Base-by-base conservation (phyloP, 1,139 yeast genomes). In the Protomyces arabidopsidicola region DNA sequence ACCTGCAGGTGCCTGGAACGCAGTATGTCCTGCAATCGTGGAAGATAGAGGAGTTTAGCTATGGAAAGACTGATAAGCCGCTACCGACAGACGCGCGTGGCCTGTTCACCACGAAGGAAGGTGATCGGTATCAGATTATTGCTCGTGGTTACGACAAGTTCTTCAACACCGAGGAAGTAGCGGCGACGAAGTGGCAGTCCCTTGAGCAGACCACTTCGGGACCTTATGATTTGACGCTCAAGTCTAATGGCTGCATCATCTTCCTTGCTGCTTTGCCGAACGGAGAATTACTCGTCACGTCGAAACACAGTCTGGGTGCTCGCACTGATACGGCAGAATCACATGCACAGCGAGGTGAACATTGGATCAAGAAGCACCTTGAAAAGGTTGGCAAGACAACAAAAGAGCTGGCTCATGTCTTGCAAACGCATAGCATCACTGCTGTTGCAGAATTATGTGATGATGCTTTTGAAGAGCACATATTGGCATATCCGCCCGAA, bases 361-460 rank as follows among this genome's bases (percentile, higher is more conserved):
- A 69, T 1, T 85, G 84, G 71, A 75, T 95, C 18, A 75, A 77
- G 60, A 67, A 69, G 18, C 95, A 88, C 69, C 75, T 91, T 59
- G 69, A 71, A 0, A 53, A 67, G 1, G 69, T 70, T 2, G 82
- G 81, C 0, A 74, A 79, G 22, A 72, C 80, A 1, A 70, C 80
- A 1, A 68, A 71, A 14, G 82, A 82, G 0, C 79, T 95, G 55
- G 97, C 90, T 0, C 70, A 71, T 50, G 75, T 76, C 3, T 76
- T 95, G 20, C 79, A 79, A 70, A 70, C 75, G 1, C 70, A 79
- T 68, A 82, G 85, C 67, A 73, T 84, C 35, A 95, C 98, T 0
- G 96, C 96, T 0, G 96, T 90, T 0, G 91, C 95, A 0, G 98
- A 93, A 74, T 81, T 84, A 55, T 95, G 99, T 74, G 97, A 95